phyloP scores from a whole-genome alignment of 192 early-diverging fungal genomes.

The Coemansia sp. region DNA sequence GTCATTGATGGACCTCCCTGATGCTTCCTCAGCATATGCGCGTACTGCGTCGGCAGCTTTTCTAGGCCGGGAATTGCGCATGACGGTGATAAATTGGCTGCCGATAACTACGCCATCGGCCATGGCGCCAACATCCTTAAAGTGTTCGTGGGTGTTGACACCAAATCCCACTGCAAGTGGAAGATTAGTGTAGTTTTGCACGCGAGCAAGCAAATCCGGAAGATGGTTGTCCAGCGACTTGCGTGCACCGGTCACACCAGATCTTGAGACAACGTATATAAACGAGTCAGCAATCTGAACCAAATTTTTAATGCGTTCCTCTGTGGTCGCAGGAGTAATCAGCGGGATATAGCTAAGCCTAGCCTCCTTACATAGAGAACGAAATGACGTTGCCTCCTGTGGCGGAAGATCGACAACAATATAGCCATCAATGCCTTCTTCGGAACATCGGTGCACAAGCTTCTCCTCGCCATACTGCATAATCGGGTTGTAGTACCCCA shows the following conservation, averaged over 20 bases:
- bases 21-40: conserved; percentile 58
- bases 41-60: conserved; percentile 50
- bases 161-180: conserved; percentile 98
- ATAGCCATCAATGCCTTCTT: conserved; percentile 89
- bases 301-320: conserved; percentile 75
- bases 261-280: conserved; percentile 91
- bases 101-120: conserved; percentile 98
- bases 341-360: conserved; percentile 86
- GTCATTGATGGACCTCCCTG: conserved; percentile 37
- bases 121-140: conserved; percentile 74
- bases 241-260: conserved; percentile 92
- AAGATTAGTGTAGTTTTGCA: conserved; percentile 75
- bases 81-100: conserved; percentile 80
- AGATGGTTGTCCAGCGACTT: conserved; percentile 66
- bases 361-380: conserved; percentile 67
- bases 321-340: conserved; percentile 91
- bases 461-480: conserved; percentile 89
- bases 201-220: conserved; percentile 67
- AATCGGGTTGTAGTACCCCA: conserved; percentile 99
- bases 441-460: conserved; percentile 80
- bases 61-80: conserved; percentile 60
- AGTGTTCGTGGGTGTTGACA: conserved; percentile 87
- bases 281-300: conserved; percentile 85
- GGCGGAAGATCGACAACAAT: conserved; percentile 98
- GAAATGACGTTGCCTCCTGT: conserved; percentile 89